Base-by-base conservation (phyloP, 176 grass and related monocot species). In the Oryza nivara region DNA sequence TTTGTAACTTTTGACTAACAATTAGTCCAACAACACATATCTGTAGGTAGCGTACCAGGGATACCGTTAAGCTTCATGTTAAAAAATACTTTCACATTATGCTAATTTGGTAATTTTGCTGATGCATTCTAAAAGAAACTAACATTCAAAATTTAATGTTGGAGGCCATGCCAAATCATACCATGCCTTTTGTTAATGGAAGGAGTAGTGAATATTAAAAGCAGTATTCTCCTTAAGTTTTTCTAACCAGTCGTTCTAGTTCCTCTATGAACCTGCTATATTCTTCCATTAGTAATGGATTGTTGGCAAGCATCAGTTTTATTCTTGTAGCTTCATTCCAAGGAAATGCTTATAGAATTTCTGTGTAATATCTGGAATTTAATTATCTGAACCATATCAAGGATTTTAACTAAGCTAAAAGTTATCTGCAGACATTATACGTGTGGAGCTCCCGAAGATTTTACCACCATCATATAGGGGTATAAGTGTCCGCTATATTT, bases 391-490 rank as follows among this genome's bases (percentile, higher is more conserved):
- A 38, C 43, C 32, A 36, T 60, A 51, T 67, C 64, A 65, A 77
- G 46, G 81, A n/a, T 43, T 76, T 51, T 36, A 88, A 75, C 17
- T 76, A 19, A 74, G 40, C 52, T 63, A 46, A 77, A 40, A 38
- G 85, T 67, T 15, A 30, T 77, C 23, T 93, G 75, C 89, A 98
- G 96, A 98, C 82, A 79, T 95, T 74, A 66, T 94, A 86, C 85
- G 93, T 51, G 61, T 92, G 43, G 96, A 98, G 67, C 83, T 98
- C 48, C 96, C 96, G 0, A 92, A 92, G 70, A 81, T 95, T 87
- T 89, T 95, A 71, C 93, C 93, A 74, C 96, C 96, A 81, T 95
- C 96, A 69, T 98, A 98, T 68, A 92, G 87, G 74, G 96, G 96
- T 47, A 86, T 91, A 43, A 94, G 86, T 85, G 95, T 98, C 82